Conservation (phyloP, 2,329 filamentous ascomycete species). For the Aureobasidium melanogenum region DNA sequence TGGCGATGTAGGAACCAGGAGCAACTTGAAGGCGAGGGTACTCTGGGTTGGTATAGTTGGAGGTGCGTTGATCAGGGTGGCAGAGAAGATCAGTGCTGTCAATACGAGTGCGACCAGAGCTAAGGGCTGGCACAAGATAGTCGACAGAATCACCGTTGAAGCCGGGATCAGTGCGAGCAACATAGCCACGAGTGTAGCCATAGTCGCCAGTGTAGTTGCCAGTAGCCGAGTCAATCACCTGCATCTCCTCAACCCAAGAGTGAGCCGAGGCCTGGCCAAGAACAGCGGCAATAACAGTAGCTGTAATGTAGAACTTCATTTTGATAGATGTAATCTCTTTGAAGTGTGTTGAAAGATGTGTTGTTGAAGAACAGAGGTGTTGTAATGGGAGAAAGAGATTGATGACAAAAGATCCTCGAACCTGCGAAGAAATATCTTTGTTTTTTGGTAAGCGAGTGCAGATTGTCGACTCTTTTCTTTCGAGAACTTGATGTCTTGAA, state of each 20-base stretch:
- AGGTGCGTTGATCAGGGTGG: conserved; percentile 51
- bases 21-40: conserved; percentile 55
- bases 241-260: conserved; percentile 74
- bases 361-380: conserved; percentile 1
- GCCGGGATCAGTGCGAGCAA: conserved; percentile 46
- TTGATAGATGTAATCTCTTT: background rate
- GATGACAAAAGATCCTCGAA: background rate
- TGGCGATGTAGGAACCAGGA: conserved; percentile 39
- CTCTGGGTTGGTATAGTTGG: conserved; percentile 38
- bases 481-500: conserved; percentile 7
- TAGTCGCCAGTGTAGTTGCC: conserved; percentile 62
- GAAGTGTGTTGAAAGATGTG: background rate
- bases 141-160: conserved; percentile 48
- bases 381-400: background rate
- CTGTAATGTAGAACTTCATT: background rate
- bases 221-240: conserved; percentile 56
- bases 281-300: background rate
- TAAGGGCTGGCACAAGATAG: conserved; percentile 51
- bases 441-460: background rate
- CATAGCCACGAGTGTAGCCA: conserved; percentile 68
- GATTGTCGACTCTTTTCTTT: background rate
- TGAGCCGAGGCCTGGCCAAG: conserved; percentile 43
- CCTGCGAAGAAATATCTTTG: conserved; percentile 9
- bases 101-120: conserved; percentile 38
- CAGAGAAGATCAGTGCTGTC: conserved; percentile 52